Evolutionary conservation across 352 stramenopile genomes (phyloP), one percentile per base, ranked within the genome.

Genomic region (Pythium guiyangense): DNA sequence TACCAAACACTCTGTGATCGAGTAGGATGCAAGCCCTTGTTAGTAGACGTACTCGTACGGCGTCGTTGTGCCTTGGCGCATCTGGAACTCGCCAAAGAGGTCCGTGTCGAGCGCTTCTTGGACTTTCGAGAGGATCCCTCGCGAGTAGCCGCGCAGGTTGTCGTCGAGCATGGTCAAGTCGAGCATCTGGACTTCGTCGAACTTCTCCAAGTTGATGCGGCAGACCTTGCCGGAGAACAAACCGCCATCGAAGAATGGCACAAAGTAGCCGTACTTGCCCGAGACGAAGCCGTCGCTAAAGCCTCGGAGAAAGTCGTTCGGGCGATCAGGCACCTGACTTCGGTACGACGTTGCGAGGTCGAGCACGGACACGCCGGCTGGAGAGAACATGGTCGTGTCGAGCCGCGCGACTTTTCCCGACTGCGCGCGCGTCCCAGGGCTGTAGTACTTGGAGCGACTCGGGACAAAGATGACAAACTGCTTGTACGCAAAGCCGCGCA

Each of bases 211-310:
- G 43, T 91, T 93, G 60, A 91, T 82, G 52, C 83, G 72, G 26
- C 82, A 90, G 14, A 93, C 64, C 45, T 86, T 90, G 8, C 83
- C 83, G 2, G 80, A 89, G 61, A 87, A 88, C 0, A 58, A 62
- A 4, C 57, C 64, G 22, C 83, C 83, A 31, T 90, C 83, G 44
- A 90, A 93, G 58, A 77, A 90, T 6, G 83, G 83, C 26, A 89
- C 68, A 53, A 93, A 89, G 60, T 89, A 90, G 9, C 77, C 83
- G 54, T 91, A 93, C 57, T 91, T 88, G 25, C 83, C 83, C 2
- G 83, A 91, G 0, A 80, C 81, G 10, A 87, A 63, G 31, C 79
- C 83, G 5, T 74, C 77, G 22, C 60, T 70, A 51, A 93, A 93
- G n/a, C 83, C 83, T 15, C 83, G 71, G 0, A 93, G 59, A 9